Base-by-base conservation (phyloP, 2,329 filamentous ascomycete genomes). In the Aspergillus pseudoviridinutans region DNA sequence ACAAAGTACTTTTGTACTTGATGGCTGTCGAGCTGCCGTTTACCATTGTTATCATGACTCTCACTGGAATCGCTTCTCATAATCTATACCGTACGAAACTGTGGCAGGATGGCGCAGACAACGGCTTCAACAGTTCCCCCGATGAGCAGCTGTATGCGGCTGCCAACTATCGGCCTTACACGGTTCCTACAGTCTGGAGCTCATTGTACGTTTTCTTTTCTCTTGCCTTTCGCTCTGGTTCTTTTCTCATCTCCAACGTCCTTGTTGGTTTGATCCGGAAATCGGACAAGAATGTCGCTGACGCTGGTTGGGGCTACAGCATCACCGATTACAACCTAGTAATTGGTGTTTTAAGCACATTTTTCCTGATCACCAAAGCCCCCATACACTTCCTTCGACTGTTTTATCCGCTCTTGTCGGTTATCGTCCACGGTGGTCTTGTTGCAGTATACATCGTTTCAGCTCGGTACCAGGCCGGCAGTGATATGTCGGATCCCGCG, bases 111-210 rank as follows among this genome's bases (percentile, higher is more conserved):
- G 85, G 85, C 51, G 80, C 79, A 41, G 76, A 82, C 58, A 80
- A 83, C 67, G 85, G 85, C 29, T 87, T 84, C 75, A 87, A 87
- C 68, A 86, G 83, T 64, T 77, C 81, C 29, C 84, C 85, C 3
- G 77, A 77, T 55, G 78, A 80, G 52, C 74, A 81, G 1, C 61
- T 87, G 1, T 87, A 87, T 64, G 80, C 81, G 12, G 78, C 79
- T 59, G 83, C 84, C 17, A 87, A 87, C 62, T 84, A 87, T 66
- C 70, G 74, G 58, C 75, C 82, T 3, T 81, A 83, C 28, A 76
- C 75, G 22, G 74, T 75, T 10, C 85, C 85, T 14, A 68, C 82
- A 55, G 78, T 85, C 22, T 87, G 85, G 85, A 85, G 82, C 67
- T 74, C 74, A 69, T 84, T 84, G 85, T 87, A 77, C 73, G 78